Conservation (phyloP, 2,329 filamentous ascomycete species). For the Celoporthe dispersa region DNA sequence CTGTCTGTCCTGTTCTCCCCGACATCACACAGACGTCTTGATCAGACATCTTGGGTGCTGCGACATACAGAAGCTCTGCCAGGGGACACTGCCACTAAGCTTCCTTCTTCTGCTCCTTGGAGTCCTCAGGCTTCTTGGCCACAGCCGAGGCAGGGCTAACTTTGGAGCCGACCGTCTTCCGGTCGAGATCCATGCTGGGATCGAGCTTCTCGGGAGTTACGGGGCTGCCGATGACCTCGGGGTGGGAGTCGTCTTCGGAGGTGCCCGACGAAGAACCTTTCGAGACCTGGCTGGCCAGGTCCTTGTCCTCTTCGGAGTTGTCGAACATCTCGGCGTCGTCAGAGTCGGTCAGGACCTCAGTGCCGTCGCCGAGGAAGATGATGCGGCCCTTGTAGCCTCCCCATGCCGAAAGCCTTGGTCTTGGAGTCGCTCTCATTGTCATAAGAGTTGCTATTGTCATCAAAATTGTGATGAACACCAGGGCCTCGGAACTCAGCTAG, state of each 20-base stretch:
- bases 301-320: conserved; percentile 81
- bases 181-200: conserved; percentile 23
- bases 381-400: conserved; percentile 82
- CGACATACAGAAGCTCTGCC: not conserved
- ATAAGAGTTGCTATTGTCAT: conserved; percentile 78
- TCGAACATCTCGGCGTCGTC: conserved; percentile 95
- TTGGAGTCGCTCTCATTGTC: conserved; percentile 69
- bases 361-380: conserved; percentile 94
- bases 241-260: conserved; percentile 33
- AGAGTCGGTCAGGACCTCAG: conserved; percentile 86
- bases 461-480: conserved; percentile 80
- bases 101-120: conserved; percentile 27
- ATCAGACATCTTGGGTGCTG: not conserved
- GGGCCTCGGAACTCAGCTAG: conserved; percentile 85
- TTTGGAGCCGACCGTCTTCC: conserved; percentile 17
- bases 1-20: not conserved
- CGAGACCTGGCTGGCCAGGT: conserved; percentile 81
- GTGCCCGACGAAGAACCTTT: conserved; percentile 54
- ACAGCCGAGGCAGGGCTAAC: conserved; percentile 4
- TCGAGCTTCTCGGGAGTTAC: conserved; percentile 31
- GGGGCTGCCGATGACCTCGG: conserved; percentile 29
- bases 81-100: conserved; percentile 4
- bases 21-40: not conserved
- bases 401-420: conserved; percentile 63
- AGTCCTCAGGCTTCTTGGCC: conserved; percentile 7